Evolutionary conservation across 2,329 filamentous ascomycete species (phyloP).

Genomic region (Davidsoniella virescens): DNA sequence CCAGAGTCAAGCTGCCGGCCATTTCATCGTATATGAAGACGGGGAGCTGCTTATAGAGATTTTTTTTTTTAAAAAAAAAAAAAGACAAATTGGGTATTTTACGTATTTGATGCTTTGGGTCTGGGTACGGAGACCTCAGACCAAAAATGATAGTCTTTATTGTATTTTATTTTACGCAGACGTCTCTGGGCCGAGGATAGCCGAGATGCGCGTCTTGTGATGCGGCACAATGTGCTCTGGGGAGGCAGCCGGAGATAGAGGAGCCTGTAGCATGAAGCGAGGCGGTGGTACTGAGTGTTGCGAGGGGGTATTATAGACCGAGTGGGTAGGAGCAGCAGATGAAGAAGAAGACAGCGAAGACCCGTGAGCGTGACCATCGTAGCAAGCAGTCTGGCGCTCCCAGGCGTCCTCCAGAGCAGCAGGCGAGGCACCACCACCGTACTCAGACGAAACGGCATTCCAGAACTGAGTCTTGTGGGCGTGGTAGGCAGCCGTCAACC

Average conservation of each 20-base stretch:
- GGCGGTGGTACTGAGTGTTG: background rate
- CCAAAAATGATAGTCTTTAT: background rate
- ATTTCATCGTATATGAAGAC: too few species aligned
- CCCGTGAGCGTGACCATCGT: background rate
- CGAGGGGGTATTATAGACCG: background rate
- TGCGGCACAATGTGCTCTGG: conserved; percentile 23
- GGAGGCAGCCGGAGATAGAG: conserved; percentile 37
- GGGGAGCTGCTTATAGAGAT: too few species aligned
- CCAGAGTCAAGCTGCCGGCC: too few species aligned
- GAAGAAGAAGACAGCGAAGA: background rate
- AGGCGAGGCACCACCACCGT: conserved; percentile 46
- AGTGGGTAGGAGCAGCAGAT: background rate
- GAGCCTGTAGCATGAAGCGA: conserved; percentile 22
- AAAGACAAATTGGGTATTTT: too few species aligned
- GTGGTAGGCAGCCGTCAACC: conserved; percentile 54
- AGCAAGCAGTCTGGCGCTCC: conserved; percentile 23
- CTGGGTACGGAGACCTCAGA: too few species aligned
- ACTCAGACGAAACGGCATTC: conserved; percentile 54
- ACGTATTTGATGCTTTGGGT: too few species aligned
- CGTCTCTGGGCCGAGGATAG: conserved; percentile 43
- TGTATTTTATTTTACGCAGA: conserved; percentile 26
- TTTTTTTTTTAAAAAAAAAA: too few species aligned
- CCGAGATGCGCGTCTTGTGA: conserved; percentile 42
- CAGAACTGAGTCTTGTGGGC: conserved; percentile 57
- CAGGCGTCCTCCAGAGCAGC: conserved; percentile 55